These are phyloP conservation scores for Globisporangium cystogenes DNA, from an alignment of 352 stramenopile genomes.

Conservation along the genomic window DNA sequence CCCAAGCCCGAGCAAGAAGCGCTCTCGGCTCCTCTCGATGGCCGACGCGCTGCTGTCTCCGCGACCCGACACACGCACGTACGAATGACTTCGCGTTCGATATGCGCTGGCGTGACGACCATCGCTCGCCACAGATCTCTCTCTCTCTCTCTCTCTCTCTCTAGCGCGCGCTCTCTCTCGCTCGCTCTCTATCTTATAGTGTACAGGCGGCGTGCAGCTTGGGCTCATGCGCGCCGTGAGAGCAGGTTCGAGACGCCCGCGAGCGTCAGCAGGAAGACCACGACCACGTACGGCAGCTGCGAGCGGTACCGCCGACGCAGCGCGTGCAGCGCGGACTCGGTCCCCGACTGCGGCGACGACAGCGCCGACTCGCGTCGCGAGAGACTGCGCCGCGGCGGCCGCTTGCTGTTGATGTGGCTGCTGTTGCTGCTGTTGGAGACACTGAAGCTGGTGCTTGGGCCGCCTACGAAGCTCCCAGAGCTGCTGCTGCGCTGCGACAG, in stretches of 20 bases:
- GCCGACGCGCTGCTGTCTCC: not conserved
- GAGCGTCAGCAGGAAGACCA: constrained; percentile 24
- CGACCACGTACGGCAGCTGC: constrained; percentile 25
- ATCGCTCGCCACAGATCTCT: not conserved
- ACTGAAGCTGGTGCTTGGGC: not conserved
- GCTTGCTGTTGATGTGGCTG: not conserved
- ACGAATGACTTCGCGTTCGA: not conserved
- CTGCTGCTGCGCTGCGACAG: constrained; percentile 1
- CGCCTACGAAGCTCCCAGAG: too few relatives aligned
- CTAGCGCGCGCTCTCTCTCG: not conserved
- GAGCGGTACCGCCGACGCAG: constrained; percentile 17
- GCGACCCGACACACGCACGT: not conserved
- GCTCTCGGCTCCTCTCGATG: too few relatives aligned
- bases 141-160: not conserved
- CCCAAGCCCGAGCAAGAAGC: too few relatives aligned
- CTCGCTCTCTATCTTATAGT: not conserved
- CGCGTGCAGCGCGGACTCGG: constrained; percentile 3
- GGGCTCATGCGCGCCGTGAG: not conserved
- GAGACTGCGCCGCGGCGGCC: not conserved
- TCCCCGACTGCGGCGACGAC: not conserved
- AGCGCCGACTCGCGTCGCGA: not conserved
- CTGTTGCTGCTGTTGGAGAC: not conserved
- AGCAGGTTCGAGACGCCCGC: constrained; percentile 24
- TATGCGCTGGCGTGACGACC: not conserved
- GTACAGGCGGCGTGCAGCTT: not conserved